Evolutionary conservation across 257 asterid species (phyloP).

Genomic region (Nicotiana tomentosiformis): DNA sequence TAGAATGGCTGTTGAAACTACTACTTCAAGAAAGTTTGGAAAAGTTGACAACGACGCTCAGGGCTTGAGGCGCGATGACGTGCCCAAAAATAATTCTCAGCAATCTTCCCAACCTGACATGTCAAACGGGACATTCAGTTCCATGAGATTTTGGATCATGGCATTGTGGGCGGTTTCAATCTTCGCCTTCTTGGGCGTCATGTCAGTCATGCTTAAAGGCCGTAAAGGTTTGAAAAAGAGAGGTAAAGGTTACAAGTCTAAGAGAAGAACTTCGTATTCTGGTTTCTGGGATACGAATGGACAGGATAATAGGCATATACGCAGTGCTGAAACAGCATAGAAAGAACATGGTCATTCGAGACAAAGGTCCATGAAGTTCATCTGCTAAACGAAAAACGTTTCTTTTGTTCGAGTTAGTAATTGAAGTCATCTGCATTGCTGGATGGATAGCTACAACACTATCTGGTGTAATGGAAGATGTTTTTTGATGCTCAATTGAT

Average conservation of each 20-base stretch:
- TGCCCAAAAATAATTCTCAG: constrained; percentile 7
- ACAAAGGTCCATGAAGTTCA: background rate
- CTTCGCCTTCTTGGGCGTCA: constrained; percentile 9
- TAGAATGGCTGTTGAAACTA: background rate
- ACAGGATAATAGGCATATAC: constrained; percentile 13
- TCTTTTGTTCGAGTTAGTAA: background rate
- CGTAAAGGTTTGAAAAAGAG: constrained; percentile 15
- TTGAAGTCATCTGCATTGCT: background rate
- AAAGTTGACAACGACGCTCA: background rate
- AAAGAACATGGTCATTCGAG: background rate
- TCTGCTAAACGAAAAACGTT: background rate
- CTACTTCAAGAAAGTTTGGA: constrained; percentile 2
- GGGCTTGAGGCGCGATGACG: background rate
- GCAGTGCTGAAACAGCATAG: constrained; percentile 13
- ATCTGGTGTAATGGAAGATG: background rate
- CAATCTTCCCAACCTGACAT: constrained; percentile 2
- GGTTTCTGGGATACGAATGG: constrained; percentile 17
- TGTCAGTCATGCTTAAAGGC: constrained; percentile 6
- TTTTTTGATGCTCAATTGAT: background rate
- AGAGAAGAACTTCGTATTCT: constrained; percentile 13
- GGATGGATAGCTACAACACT: background rate
- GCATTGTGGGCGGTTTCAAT: constrained; percentile 14
- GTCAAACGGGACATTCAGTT: constrained; percentile 6
- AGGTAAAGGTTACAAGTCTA: constrained; percentile 9
- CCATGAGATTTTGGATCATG: constrained; percentile 22